Percentiles rank a stretch among this genome's conserved stretches.
phyloP scores from a whole-genome alignment of 1,139 yeast species.

The Williopsis jadinii region DNA sequence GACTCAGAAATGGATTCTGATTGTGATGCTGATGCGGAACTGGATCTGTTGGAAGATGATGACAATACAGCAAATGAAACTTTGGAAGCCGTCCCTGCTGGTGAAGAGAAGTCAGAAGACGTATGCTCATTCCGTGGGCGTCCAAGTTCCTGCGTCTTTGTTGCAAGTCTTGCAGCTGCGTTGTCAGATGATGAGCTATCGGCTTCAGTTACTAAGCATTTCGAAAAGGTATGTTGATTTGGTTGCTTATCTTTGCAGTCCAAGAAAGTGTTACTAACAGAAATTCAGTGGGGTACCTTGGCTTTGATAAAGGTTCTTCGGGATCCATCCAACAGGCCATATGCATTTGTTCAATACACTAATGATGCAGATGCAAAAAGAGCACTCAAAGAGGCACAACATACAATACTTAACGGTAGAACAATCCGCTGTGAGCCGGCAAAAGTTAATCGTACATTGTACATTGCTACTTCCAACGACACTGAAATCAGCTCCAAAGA shows the following conservation, averaged over 20 bases:
- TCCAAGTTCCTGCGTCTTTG: conserved; percentile 86
- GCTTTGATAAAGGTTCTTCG: conserved; percentile 78
- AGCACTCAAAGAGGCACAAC: conserved; percentile 68
- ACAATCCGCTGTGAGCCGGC: conserved; percentile 85
- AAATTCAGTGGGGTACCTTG: conserved; percentile 56
- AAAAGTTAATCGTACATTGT: conserved; percentile 80
- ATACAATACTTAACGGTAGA: conserved; percentile 64
- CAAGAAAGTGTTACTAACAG: conserved; percentile 16
- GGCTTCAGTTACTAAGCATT: conserved; percentile 58
- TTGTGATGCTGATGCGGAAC: conserved; percentile 19
- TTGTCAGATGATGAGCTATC: conserved; percentile 65
- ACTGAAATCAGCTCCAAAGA: conserved; percentile 21
- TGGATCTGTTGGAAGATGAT: conserved; percentile 17
- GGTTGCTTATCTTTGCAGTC: not conserved
- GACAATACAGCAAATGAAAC: conserved; percentile 14
- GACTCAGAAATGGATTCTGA: conserved; percentile 22
- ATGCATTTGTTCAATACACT: conserved; percentile 86
- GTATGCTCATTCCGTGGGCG: conserved; percentile 31
- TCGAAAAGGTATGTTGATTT: conserved; percentile 27
- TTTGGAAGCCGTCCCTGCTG: conserved; percentile 4
- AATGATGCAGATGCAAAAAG: conserved; percentile 60
- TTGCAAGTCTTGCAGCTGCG: conserved; percentile 65
- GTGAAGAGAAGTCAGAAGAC: conserved; percentile 5
- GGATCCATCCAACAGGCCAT: conserved; percentile 79
- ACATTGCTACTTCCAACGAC: conserved; percentile 34